These are phyloP conservation scores for Talaromyces marneffei DNA, from an alignment of 2,329 filamentous ascomycete genomes.

Conservation along the genomic window DNA sequence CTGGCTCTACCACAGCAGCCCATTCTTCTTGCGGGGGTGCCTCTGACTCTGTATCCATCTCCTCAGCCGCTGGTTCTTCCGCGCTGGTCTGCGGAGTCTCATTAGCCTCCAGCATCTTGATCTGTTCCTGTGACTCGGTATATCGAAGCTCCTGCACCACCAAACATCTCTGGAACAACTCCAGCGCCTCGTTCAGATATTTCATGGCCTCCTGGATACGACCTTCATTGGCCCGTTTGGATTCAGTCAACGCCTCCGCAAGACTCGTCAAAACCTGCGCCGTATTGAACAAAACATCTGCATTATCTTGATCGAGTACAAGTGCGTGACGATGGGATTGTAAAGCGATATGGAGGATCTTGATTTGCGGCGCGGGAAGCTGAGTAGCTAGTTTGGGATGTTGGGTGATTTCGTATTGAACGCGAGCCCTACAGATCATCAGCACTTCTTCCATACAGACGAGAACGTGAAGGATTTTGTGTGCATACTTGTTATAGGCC, in stretches of 20 bases:
- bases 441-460: neutral
- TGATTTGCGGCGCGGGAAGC: constrained; percentile 48
- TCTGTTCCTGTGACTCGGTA: constrained; percentile 42
- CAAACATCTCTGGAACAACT: constrained; percentile 55
- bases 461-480: neutral
- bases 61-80: neutral
- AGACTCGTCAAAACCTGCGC: constrained; percentile 63
- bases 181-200: constrained; percentile 55
- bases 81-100: neutral
- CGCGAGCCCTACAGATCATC: constrained; percentile 49
- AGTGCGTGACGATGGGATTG: constrained; percentile 60
- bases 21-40: constrained; percentile 51
- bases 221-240: constrained; percentile 41
- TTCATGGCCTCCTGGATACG: constrained; percentile 45
- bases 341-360: constrained; percentile 56
- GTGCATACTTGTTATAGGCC: constrained; percentile 66
- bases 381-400: constrained; percentile 57
- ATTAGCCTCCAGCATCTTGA: constrained; percentile 30
- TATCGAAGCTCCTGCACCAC: constrained; percentile 48
- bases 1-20: constrained; percentile 61
- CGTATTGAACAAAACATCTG: constrained; percentile 66
- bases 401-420: constrained; percentile 65
- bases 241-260: constrained; percentile 54
- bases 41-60: constrained; percentile 18
- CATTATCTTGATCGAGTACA: constrained; percentile 54